phyloP scores from a whole-genome alignment of 306 rosid species.

The Chamaecrista fasciculata region DNA sequence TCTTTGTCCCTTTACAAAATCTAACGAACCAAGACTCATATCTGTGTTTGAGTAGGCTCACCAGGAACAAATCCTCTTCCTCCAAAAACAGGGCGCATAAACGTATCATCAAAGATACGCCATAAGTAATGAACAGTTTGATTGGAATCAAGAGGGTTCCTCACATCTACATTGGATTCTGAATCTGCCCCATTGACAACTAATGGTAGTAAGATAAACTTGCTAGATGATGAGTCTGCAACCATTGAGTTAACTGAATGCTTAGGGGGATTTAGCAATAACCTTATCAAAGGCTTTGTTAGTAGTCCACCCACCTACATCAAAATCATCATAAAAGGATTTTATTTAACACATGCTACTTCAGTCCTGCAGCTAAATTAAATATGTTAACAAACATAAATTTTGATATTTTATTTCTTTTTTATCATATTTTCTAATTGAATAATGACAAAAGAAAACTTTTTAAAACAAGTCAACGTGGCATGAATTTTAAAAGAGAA shows the following conservation, averaged over 20 bases:
- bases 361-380: too few relatives aligned
- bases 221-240: conserved; percentile 12
- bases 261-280: conserved; percentile 37
- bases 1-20: neutral
- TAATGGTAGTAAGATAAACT: conserved; percentile 35
- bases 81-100: conserved; percentile 68
- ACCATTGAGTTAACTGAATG: neutral
- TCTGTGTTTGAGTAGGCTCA: conserved; percentile 20
- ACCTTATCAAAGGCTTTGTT: conserved; percentile 54
- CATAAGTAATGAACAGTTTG: conserved; percentile 41
- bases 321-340: neutral
- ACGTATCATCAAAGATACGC: conserved; percentile 44
- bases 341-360: neutral
- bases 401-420: neutral
- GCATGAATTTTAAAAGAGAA: neutral
- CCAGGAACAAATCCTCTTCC: conserved; percentile 50
- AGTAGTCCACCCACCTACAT: conserved; percentile 64
- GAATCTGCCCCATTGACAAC: conserved; percentile 20
- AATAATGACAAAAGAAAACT: neutral
- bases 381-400: neutral
- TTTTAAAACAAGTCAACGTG: neutral
- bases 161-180: conserved; percentile 24
- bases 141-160: conserved; percentile 25
- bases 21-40: conserved; percentile 4
- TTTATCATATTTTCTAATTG: neutral